Evolutionary conservation across 1,139 yeast species (phyloP).

Genomic region (Magnusiomyces fungicola): DNA sequence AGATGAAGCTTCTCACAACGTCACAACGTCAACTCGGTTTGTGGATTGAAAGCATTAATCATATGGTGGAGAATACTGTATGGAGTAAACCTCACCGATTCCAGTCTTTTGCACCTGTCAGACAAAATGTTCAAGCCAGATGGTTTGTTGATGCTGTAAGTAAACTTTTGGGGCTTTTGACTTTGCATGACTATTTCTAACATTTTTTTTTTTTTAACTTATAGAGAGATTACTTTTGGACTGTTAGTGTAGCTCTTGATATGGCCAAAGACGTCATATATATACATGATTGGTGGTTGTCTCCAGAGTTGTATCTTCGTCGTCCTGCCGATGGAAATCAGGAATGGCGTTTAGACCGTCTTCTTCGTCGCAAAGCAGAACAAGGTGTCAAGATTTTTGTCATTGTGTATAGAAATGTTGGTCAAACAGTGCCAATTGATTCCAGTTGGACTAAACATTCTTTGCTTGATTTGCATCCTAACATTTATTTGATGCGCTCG

Average conservation of each 20-base stretch:
- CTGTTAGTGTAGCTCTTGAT: constrained; percentile 82
- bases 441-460: constrained; percentile 93
- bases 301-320: constrained; percentile 87
- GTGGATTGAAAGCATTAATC: constrained; percentile 71
- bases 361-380: constrained; percentile 82
- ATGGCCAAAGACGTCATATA: constrained; percentile 93
- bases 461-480: constrained; percentile 72
- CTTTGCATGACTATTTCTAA: background rate
- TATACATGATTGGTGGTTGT: constrained; percentile 98
- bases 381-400: constrained; percentile 93
- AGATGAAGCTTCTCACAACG: constrained; percentile 63
- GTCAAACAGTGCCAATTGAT: constrained; percentile 87
- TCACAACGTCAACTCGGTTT: constrained; percentile 62
- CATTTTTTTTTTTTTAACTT: constrained; percentile 11
- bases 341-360: constrained; percentile 84
- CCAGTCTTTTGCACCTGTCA: constrained; percentile 85
- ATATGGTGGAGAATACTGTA: constrained; percentile 57
- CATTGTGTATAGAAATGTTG: constrained; percentile 92
- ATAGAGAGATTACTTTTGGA: constrained; percentile 86
- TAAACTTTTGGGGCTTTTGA: too few relatives aligned
- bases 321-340: constrained; percentile 95
- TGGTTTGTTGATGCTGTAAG: constrained; percentile 86
- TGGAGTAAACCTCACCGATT: constrained; percentile 78
- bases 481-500: constrained; percentile 84
- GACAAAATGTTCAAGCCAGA: constrained; percentile 80